phyloP scores from a whole-genome alignment of 1,284 basidiomycete species.

The Trichosporon asahii region DNA sequence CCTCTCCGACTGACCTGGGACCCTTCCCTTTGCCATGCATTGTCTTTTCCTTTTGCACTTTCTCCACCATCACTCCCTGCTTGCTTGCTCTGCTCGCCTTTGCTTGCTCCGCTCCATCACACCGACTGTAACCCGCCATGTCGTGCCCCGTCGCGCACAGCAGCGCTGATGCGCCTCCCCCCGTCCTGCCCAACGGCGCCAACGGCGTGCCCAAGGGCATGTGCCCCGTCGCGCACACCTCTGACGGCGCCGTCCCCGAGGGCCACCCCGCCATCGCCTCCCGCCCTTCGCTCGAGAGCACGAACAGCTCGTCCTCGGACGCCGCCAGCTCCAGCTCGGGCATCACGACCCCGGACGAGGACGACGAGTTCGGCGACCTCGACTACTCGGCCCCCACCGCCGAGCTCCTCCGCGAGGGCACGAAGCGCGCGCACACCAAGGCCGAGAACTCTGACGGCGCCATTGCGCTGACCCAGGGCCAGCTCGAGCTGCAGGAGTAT shows the following conservation, averaged over 20 bases:
- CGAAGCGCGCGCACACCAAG: conserved; percentile 61
- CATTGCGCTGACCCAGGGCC: conserved; percentile 60
- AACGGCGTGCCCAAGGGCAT: conserved; percentile 1
- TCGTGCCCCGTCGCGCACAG: conserved; percentile 6
- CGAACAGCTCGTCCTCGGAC: neutral
- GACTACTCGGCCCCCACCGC: conserved; percentile 51
- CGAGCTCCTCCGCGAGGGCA: conserved; percentile 58
- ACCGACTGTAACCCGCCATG: neutral
- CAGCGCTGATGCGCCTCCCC: neutral
- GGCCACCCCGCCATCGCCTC: neutral
- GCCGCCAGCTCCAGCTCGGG: neutral
- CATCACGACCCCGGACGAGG: conserved; percentile 3
- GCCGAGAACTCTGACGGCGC: conserved; percentile 63
- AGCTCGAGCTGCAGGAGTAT: conserved; percentile 64
- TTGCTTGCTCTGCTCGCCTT: neutral
- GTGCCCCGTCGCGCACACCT: conserved; percentile 1
- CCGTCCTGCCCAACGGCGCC: neutral
- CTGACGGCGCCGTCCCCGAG: neutral
- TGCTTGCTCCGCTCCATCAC: neutral
- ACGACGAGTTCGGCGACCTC: conserved; percentile 27
- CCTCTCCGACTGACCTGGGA: neutral
- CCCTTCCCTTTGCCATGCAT: neutral
- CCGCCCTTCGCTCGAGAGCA: neutral
- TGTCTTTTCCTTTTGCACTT: neutral
- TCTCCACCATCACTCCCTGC: neutral